Evolutionary conservation across 2,329 filamentous ascomycete species (phyloP).

Genomic region (Dryadomyces quercus-mongolicae): DNA sequence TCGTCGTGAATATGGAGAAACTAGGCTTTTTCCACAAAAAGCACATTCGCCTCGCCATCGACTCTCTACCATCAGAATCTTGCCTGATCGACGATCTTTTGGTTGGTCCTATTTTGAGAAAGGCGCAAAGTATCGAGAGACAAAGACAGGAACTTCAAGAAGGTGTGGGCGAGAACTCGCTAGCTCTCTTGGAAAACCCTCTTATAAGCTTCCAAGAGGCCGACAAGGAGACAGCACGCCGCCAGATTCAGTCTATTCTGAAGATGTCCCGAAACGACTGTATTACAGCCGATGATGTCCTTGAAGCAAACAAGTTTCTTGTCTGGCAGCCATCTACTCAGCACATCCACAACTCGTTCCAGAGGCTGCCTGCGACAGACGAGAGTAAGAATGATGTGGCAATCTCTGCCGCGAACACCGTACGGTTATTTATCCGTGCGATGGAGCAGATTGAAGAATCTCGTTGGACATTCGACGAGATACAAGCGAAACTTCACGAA

Average conservation of each 20-base stretch:
- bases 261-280: conserved; percentile 10
- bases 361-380: neutral
- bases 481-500: conserved; percentile 4
- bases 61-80: conserved; percentile 5
- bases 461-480: conserved; percentile 7
- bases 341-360: conserved; percentile 4
- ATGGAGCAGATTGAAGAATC: conserved; percentile 6
- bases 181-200: conserved; percentile 1
- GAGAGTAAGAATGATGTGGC: conserved; percentile 1
- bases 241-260: conserved; percentile 8
- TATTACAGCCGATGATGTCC: conserved; percentile 2
- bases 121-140: conserved; percentile 9
- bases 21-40: conserved; percentile 60
- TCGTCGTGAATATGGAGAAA: conserved; percentile 70
- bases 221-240: neutral
- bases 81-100: conserved; percentile 10
- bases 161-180: neutral
- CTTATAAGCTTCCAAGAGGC: neutral
- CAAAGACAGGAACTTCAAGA: neutral
- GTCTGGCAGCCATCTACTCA: conserved; percentile 15
- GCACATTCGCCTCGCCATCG: conserved; percentile 14
- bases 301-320: conserved; percentile 15
- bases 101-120: conserved; percentile 12
- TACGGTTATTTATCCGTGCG: conserved; percentile 5
- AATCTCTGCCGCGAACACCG: neutral